Evolutionary conservation across 2,329 filamentous ascomycete species (phyloP).

Genomic region (Penicillium rolfsii): DNA sequence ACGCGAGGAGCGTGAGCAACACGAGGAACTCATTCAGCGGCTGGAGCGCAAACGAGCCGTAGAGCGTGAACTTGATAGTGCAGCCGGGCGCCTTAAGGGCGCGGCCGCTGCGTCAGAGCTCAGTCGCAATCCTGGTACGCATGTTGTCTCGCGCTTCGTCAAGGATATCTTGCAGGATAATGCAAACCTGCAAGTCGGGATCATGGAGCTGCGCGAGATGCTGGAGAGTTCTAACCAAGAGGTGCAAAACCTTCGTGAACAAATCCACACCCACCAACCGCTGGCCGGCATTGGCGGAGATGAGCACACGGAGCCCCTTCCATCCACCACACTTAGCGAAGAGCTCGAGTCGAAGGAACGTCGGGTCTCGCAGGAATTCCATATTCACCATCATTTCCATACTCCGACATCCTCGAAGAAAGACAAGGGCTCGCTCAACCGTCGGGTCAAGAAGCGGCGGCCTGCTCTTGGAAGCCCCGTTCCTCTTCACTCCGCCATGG

Average conservation of each 20-base stretch:
- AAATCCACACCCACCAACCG: constrained; percentile 78
- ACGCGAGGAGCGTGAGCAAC: constrained; percentile 75
- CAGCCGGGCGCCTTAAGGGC: constrained; percentile 78
- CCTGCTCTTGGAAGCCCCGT: constrained; percentile 61
- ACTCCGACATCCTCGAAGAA: constrained; percentile 61
- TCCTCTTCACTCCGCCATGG: constrained; percentile 39
- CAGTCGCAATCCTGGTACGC: constrained; percentile 62
- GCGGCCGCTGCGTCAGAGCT: constrained; percentile 73
- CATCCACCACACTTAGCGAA: constrained; percentile 64
- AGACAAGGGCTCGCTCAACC: constrained; percentile 55
- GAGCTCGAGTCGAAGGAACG: constrained; percentile 65
- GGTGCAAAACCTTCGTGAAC: constrained; percentile 81
- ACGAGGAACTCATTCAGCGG: constrained; percentile 76
- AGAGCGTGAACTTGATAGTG: constrained; percentile 78
- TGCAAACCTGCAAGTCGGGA: constrained; percentile 86
- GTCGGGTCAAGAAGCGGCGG: constrained; percentile 73
- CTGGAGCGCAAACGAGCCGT: constrained; percentile 83
- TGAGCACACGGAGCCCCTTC: constrained; percentile 31
- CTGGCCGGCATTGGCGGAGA: constrained; percentile 45
- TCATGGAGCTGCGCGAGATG: constrained; percentile 88
- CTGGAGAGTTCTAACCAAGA: constrained; percentile 90
- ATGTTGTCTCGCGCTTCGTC: constrained; percentile 92
- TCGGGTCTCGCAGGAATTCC: constrained; percentile 71
- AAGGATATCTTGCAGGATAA: constrained; percentile 95
- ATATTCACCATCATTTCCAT: constrained; percentile 95